These are phyloP conservation scores for Exserohilum rostratum DNA, from an alignment of 2,329 filamentous ascomycete genomes.

Conservation along the genomic window DNA sequence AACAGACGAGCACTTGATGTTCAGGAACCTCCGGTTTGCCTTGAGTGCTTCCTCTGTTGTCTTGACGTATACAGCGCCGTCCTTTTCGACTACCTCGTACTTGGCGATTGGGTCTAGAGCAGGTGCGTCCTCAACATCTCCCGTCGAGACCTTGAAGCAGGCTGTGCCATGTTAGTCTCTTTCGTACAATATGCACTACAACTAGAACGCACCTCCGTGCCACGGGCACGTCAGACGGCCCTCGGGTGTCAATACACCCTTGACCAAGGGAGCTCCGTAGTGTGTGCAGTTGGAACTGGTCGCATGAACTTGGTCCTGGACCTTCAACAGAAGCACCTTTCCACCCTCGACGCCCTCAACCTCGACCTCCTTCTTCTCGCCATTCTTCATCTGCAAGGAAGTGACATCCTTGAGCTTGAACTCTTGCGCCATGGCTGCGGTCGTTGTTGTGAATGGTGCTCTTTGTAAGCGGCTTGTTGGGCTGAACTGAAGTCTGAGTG, in stretches of 20 bases:
- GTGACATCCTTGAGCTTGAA: constrained; percentile 75
- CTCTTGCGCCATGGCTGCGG: constrained; percentile 53
- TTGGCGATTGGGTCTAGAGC: constrained; percentile 84
- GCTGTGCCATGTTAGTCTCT: constrained; percentile 58
- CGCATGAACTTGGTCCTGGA: constrained; percentile 76
- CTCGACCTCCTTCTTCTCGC: constrained; percentile 86
- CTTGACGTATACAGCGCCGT: constrained; percentile 83
- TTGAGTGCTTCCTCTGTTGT: constrained; percentile 82
- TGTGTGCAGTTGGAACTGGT: constrained; percentile 84
- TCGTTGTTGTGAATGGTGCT: constrained; percentile 35
- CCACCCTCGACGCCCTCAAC: constrained; percentile 86
- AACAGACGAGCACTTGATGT: constrained; percentile 70
- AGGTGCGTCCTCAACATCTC: constrained; percentile 94
- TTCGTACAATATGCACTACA: no score
- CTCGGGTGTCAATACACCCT: constrained; percentile 81
- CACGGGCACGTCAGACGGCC: constrained; percentile 91
- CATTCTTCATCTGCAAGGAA: constrained; percentile 74
- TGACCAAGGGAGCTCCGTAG: constrained; percentile 87
- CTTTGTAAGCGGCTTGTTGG: constrained; percentile 22
- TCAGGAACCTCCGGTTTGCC: constrained; percentile 72
- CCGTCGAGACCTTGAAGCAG: constrained; percentile 87
- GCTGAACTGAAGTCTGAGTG: constrained; percentile 22
- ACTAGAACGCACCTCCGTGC: constrained; percentile 74
- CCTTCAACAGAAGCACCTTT: constrained; percentile 86
- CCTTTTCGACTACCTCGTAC: constrained; percentile 80